Base-by-base conservation (phyloP, 257 asterid species). In the Misopates orontium region DNA sequence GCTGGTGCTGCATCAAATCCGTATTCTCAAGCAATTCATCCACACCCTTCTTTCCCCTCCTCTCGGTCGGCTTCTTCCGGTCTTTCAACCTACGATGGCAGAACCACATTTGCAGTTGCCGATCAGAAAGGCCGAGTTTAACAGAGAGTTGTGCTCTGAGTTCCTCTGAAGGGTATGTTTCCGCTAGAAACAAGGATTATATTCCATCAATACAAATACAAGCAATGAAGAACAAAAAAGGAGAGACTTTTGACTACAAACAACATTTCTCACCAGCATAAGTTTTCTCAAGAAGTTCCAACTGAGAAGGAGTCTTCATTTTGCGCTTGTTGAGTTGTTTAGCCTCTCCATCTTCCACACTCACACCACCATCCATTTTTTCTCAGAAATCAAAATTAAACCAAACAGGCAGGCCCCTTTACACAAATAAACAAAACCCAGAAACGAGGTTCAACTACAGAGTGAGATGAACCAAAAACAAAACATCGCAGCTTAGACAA, bases 71-170 rank as follows among this genome's bases (percentile, higher is more conserved):
- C n/a, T 76, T 77, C 71, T 88, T 91, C 45, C 94, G 82, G 75
- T 91, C 98, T 84, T 91, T 91, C 67, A 91, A 73, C 82, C 98
- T 85, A 77, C 96, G 73, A 61, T 89, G 98, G 77, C 98, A 87
- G 75, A 91, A 91, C 98, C 98, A 91, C 98, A 91, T 91, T 78
- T 91, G 96, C 65, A 91, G 73, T 78, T 91, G 98, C 73, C 96
- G 75, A 73, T 91, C 98, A 10, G 96, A 69, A 7, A 91, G 86
- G 67, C 95, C 95, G 71, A 91, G 71, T 71, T 84, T 84, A 41
- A 71, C 86, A 1, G 98, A 87, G 36, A 91, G 84, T 77, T 89
- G 96, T 12, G 87, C 95, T 50, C 98, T 77, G 61, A 84, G 23
- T 18, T 83, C 80, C 77, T 91, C 98, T 0, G 98, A 83, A 31